phyloP scores from a whole-genome alignment of 2,329 filamentous ascomycete species.

The Calonectria montana region DNA sequence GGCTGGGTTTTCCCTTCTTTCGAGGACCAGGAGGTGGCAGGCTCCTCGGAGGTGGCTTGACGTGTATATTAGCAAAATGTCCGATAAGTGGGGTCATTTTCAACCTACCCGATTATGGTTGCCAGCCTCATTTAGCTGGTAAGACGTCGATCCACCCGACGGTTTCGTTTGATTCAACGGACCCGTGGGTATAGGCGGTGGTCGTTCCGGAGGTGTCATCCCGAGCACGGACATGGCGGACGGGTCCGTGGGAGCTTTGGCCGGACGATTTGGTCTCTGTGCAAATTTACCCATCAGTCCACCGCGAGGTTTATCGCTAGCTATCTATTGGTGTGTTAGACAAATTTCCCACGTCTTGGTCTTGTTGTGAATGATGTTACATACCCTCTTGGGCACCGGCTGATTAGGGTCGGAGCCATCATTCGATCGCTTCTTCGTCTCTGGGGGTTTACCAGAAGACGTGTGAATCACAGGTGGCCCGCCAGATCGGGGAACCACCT shows the following conservation, averaged over 20 bases:
- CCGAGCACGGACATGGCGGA: slow-evolving; percentile 65
- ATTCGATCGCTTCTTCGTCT: slow-evolving; percentile 56
- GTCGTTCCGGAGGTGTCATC: slow-evolving; percentile 58
- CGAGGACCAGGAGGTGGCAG: slow-evolving; percentile 44
- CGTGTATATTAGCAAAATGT: slow-evolving; percentile 28
- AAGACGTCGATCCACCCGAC: slow-evolving; percentile 37
- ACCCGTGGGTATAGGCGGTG: slow-evolving; percentile 44
- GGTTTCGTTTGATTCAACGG: slow-evolving; percentile 27
- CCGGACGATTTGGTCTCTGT: slow-evolving; percentile 42
- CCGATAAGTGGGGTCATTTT: background rate
- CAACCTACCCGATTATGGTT: slow-evolving; percentile 34
- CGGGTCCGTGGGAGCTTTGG: slow-evolving; percentile 56
- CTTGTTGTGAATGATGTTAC: slow-evolving; percentile 34
- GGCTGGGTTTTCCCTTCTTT: slow-evolving; percentile 56
- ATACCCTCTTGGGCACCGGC: slow-evolving; percentile 55
- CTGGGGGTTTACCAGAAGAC: slow-evolving; percentile 36
- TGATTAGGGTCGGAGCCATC: slow-evolving; percentile 50
- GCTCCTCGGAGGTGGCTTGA: slow-evolving; percentile 28
- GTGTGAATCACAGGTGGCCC: slow-evolving; percentile 56
- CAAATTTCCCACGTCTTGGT: background rate
- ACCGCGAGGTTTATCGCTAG: slow-evolving; percentile 45
- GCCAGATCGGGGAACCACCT: slow-evolving; percentile 38
- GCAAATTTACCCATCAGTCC: slow-evolving; percentile 52
- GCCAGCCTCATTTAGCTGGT: slow-evolving; percentile 28
- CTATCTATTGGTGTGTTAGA: slow-evolving; percentile 46